These are phyloP conservation scores for Anthracocystis setariae DNA, from an alignment of 1,284 basidiomycete species.

Conservation along the genomic window DNA sequence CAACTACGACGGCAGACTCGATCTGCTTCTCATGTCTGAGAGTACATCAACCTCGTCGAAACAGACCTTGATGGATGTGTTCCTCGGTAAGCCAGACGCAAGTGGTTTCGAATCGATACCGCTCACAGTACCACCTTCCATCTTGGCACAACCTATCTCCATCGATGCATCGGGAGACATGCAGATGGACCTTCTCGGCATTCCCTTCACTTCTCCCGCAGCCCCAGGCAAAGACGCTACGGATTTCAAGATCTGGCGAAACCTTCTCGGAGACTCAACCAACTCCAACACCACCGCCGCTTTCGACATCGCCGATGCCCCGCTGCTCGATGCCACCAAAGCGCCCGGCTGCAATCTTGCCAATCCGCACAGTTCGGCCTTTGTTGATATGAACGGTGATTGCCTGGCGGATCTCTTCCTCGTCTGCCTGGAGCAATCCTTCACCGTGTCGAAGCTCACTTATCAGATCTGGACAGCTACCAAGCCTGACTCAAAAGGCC, in stretches of 20 bases:
- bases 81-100: conserved; percentile 40
- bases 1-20: conserved; percentile 88
- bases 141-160: conserved; percentile 81
- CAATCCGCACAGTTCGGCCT: conserved; percentile 91
- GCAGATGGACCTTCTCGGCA: conserved; percentile 86
- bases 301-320: conserved; percentile 31
- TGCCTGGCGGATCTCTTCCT: conserved; percentile 94
- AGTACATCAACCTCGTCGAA: conserved; percentile 18
- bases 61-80: conserved; percentile 40
- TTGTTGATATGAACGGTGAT: conserved; percentile 95
- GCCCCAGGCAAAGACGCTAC: conserved; percentile 20
- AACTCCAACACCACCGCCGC: conserved; percentile 22
- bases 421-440: conserved; percentile 75
- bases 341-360: conserved; percentile 75
- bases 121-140: conserved; percentile 75
- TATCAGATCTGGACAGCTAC: conserved; percentile 85
- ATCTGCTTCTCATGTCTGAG: conserved; percentile 81
- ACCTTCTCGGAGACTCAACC: conserved; percentile 29
- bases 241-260: conserved; percentile 56
- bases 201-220: conserved; percentile 69
- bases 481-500: conserved; percentile 30
- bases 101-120: conserved; percentile 44
- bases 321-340: conserved; percentile 25
- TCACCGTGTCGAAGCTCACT: conserved; percentile 64
- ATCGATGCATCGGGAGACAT: conserved; percentile 88